These are phyloP conservation scores for Thuidium tamariscinum DNA, from an alignment of 225 moss, liverwort and hornwort genomes.

Conservation along the genomic window DNA sequence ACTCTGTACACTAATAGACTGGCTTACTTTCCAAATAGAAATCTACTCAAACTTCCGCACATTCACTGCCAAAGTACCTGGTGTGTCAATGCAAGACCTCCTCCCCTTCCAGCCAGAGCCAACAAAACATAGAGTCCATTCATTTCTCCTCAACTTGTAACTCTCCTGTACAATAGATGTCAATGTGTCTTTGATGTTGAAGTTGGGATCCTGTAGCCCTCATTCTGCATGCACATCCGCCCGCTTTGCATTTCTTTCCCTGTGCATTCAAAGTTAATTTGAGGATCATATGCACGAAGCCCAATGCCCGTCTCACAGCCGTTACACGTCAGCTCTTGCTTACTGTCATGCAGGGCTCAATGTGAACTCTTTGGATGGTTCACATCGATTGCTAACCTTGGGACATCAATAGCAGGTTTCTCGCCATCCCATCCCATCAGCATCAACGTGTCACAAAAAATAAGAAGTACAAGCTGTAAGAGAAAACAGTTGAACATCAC, in stretches of 20 bases:
- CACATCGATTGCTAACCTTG: background rate
- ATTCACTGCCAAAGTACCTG: background rate
- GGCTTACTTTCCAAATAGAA: background rate
- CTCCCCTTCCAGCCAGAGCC: background rate
- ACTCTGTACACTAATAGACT: background rate
- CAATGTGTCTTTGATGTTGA: background rate
- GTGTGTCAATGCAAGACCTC: background rate
- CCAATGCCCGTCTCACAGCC: background rate
- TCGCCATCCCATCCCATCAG: background rate
- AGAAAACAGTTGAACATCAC: background rate
- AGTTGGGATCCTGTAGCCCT: background rate
- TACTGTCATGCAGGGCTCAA: background rate
- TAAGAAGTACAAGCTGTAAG: background rate
- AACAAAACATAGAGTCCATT: background rate
- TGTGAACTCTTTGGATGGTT: background rate
- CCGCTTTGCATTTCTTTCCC: constrained; percentile 29
- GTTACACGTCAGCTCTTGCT: background rate
- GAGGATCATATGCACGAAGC: constrained; percentile 62
- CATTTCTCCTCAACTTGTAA: background rate
- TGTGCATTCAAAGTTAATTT: constrained; percentile 46
- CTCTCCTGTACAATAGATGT: background rate
- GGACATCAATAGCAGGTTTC: background rate
- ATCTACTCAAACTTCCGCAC: background rate
- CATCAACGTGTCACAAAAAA: background rate
- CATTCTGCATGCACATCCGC: constrained; percentile 58